Percentiles rank a stretch among this genome's conserved stretches.
phyloP scores from a whole-genome alignment of 176 grass and related monocot genomes.

The Oryza rufipogon region DNA sequence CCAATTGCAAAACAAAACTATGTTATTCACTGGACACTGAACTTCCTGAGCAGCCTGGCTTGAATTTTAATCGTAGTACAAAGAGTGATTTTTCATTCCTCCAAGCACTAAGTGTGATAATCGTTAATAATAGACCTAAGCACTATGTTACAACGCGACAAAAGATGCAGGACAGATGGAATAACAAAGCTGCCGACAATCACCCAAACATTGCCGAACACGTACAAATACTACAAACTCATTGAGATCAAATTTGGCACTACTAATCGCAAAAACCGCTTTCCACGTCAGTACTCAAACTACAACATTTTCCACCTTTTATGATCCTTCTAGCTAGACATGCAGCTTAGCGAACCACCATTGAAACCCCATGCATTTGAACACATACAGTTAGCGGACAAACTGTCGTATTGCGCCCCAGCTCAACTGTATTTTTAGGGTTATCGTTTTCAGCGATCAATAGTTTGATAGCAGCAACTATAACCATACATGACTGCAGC shows the following conservation, averaged over 20 bases:
- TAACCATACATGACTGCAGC: background rate
- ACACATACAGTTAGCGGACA: background rate
- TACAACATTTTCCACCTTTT: slow-evolving; percentile 17
- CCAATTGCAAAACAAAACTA: slow-evolving; percentile 15
- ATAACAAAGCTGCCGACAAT: slow-evolving; percentile 7
- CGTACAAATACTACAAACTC: background rate
- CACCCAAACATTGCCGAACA: background rate
- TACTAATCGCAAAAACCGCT: background rate
- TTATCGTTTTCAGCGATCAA: background rate
- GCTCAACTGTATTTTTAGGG: background rate
- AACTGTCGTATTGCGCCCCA: background rate
- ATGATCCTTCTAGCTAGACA: background rate
- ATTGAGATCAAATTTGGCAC: background rate
- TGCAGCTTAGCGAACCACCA: background rate
- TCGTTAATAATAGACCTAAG: background rate
- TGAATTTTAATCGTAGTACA: background rate
- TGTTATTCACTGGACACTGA: slow-evolving; percentile 17
- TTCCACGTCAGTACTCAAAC: slow-evolving; percentile 1
- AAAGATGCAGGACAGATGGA: slow-evolving; percentile 1
- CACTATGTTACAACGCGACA: slow-evolving; percentile 12
- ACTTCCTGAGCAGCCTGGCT: background rate
- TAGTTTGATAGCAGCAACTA: background rate
- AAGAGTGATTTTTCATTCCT: background rate
- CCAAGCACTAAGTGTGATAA: background rate
- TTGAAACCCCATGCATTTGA: slow-evolving; percentile 17